Conservation (phyloP, 306 rosid species). For the Prunus campanulata region DNA sequence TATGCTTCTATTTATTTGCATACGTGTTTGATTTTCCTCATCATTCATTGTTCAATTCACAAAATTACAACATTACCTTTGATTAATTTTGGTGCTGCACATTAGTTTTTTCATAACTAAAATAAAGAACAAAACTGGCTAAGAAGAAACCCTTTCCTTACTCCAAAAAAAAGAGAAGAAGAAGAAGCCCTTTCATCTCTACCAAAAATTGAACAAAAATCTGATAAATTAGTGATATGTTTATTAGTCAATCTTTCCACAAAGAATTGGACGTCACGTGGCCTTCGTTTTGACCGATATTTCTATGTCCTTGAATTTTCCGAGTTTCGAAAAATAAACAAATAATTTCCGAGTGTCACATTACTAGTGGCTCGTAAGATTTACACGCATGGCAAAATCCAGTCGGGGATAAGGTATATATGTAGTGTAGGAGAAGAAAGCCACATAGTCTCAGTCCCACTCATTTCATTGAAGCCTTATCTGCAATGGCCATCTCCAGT, state of each 20-base stretch:
- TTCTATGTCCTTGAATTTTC: background rate
- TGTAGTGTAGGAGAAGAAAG: background rate
- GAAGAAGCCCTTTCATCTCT: too few relatives aligned
- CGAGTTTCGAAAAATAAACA: background rate
- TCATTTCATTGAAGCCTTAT: conserved; percentile 14
- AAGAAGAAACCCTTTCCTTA: too few relatives aligned
- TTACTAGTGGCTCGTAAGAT: conserved; percentile 5
- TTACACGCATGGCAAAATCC: conserved; percentile 18
- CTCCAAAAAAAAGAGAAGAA: too few relatives aligned
- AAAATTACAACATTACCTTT: too few relatives aligned
- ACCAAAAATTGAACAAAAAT: too few relatives aligned
- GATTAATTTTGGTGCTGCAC: too few relatives aligned
- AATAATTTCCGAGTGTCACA: background rate
- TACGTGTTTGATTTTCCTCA: too few relatives aligned
- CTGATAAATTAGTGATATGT: background rate
- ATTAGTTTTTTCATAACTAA: too few relatives aligned
- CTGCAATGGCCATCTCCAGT: conserved; percentile 52
- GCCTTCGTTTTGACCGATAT: background rate
- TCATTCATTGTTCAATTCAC: too few relatives aligned
- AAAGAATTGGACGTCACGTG: background rate
- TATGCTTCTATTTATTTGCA: too few relatives aligned
- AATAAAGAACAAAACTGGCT: too few relatives aligned
- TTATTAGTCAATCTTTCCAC: background rate
- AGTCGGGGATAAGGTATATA: conserved; percentile 2
- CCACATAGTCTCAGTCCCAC: background rate